Conservation (phyloP, 2,329 filamentous ascomycete genomes). For the Cytospora schulzeri region DNA sequence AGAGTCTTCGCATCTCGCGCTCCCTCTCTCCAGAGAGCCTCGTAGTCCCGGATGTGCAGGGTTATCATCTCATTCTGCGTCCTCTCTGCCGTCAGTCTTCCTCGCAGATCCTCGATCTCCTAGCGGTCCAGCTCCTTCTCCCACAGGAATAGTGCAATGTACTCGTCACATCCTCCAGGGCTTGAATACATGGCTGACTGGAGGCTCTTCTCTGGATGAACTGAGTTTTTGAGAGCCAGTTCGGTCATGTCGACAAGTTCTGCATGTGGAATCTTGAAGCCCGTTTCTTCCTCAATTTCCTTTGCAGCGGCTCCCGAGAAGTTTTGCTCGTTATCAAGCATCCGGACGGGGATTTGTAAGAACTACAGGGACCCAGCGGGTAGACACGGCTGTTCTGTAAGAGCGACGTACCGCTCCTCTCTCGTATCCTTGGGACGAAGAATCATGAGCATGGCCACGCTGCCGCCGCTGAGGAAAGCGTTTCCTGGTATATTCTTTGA, state of each 20-base stretch:
- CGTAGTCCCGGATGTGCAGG: slow-evolving; percentile 58
- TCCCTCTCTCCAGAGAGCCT: slow-evolving; percentile 59
- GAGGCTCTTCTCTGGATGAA: slow-evolving; percentile 41
- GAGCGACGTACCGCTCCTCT: slow-evolving; percentile 56
- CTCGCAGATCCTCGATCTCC: slow-evolving; percentile 56
- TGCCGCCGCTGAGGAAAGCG: slow-evolving; percentile 61
- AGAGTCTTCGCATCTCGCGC: slow-evolving; percentile 62
- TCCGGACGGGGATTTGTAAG: slow-evolving; percentile 62
- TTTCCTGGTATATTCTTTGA: slow-evolving; percentile 48
- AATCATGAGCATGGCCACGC: slow-evolving; percentile 61
- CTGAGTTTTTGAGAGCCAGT: slow-evolving; percentile 41
- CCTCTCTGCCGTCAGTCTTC: slow-evolving; percentile 59
- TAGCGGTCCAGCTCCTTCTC: slow-evolving; percentile 53
- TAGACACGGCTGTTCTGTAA: slow-evolving; percentile 62
- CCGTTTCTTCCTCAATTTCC: slow-evolving; percentile 64
- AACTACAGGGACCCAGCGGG: slow-evolving; percentile 57
- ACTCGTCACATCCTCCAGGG: slow-evolving; percentile 62
- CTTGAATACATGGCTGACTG: slow-evolving; percentile 58
- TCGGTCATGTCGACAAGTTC: slow-evolving; percentile 56
- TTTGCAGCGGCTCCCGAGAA: slow-evolving; percentile 61
- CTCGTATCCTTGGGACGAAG: slow-evolving; percentile 54
- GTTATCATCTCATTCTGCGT: slow-evolving; percentile 64
- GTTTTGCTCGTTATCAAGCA: slow-evolving; percentile 59
- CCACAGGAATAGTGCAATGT: slow-evolving; percentile 60
- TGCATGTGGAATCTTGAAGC: slow-evolving; percentile 50